A percentile compares a stretch with the other conserved stretches of the same genome.
phyloP scores from a whole-genome alignment of 495 filamentous ascomycete species.

The Venustampulla echinocandica region DNA sequence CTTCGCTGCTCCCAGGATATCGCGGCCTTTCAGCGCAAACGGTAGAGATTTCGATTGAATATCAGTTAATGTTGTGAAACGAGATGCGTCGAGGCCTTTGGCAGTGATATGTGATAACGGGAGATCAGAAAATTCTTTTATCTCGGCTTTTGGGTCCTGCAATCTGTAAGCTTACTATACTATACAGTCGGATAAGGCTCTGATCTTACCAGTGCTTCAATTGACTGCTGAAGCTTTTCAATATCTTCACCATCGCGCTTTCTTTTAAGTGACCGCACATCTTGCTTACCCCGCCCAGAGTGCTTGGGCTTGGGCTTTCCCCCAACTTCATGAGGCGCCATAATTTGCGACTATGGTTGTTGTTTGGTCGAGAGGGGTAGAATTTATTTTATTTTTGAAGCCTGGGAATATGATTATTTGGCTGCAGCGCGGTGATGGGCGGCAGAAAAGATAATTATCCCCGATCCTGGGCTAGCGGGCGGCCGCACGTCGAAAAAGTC shows the following conservation, averaged over 20 bases:
- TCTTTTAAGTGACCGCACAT: conserved; percentile 44
- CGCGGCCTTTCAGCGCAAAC: conserved; percentile 72
- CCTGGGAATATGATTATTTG: not conserved
- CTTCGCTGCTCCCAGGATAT: conserved; percentile 92
- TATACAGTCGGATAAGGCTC: not conserved
- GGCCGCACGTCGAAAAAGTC: not conserved
- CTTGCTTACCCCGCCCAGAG: conserved; percentile 6
- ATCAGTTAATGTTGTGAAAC: conserved; percentile 85
- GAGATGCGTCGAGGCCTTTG: conserved; percentile 70
- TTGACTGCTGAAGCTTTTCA: conserved; percentile 41
- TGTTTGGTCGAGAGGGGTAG: no score
- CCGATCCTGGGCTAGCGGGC: not conserved
- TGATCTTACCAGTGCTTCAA: conserved; percentile 37
- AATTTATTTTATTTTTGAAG: conserved; percentile 6
- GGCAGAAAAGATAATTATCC: not conserved
- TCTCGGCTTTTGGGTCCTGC: conserved; percentile 38
- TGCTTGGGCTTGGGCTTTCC: conserved; percentile 13
- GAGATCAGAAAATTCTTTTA: conserved; percentile 60
- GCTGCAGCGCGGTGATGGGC: not conserved
- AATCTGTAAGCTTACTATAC: conserved; percentile 1
- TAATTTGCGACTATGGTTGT: conserved; percentile 11
- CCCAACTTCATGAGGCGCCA: conserved; percentile 13
- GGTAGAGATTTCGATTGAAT: conserved; percentile 85
- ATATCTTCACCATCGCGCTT: conserved; percentile 55
- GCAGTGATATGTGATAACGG: conserved; percentile 82